Evolutionary conservation across 192 early-diverging fungal species (phyloP).

Genomic region (Gryganskiella cystojenkinii): DNA sequence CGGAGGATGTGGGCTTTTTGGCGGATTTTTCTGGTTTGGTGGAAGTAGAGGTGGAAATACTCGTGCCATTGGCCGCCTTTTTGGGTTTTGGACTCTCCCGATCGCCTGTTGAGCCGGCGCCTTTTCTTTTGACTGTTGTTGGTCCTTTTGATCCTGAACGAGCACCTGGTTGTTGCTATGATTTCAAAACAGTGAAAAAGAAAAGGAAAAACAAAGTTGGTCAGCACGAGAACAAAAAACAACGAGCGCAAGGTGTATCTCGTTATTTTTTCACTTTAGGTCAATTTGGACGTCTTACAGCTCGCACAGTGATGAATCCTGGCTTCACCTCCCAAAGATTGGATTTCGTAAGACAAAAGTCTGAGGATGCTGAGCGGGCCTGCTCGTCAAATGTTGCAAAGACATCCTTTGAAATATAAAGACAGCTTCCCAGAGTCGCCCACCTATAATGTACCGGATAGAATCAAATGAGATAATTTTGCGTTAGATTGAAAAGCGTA

Average conservation of each 20-base stretch:
- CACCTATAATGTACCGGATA: conserved; percentile 49
- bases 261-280: not conserved
- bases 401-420: conserved; percentile 71
- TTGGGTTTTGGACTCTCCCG: conserved; percentile 23
- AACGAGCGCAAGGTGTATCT: not conserved
- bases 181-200: not conserved
- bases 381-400: conserved; percentile 68
- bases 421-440: conserved; percentile 72
- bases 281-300: not conserved
- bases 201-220: conserved; percentile 9
- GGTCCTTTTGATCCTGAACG: conserved; percentile 47
- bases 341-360: conserved; percentile 66
- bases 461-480: not conserved
- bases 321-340: conserved; percentile 72
- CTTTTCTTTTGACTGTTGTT: conserved; percentile 35
- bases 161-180: conserved; percentile 38
- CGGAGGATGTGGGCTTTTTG: conserved; percentile 15
- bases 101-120: conserved; percentile 9
- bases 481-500: not conserved
- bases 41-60: not conserved
- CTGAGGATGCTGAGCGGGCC: conserved; percentile 66
- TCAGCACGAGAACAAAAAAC: conserved; percentile 1
- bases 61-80: not conserved
- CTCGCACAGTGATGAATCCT: conserved; percentile 49
- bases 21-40: conserved; percentile 17